A percentile compares a stretch with the other conserved stretches of the same genome.
These are phyloP conservation scores for Orbilia ellipsospora DNA, from an alignment of 2,329 filamentous ascomycete species.

Conservation along the genomic window DNA sequence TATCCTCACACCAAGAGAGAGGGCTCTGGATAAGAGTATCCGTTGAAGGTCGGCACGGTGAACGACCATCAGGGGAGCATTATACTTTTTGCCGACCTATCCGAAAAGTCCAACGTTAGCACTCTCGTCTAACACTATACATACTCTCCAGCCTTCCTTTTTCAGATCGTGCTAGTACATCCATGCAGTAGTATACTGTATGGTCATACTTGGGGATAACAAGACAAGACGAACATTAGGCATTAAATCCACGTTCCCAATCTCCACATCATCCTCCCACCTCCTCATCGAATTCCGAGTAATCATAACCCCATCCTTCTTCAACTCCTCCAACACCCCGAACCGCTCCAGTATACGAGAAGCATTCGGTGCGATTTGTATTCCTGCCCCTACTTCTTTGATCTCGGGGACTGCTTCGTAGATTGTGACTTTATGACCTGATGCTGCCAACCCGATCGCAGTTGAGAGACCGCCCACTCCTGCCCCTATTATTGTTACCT, in stretches of 20 bases:
- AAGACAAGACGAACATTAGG: constrained; percentile 59
- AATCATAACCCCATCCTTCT: constrained; percentile 47
- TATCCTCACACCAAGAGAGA: constrained; percentile 62
- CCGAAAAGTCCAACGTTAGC: constrained; percentile 23
- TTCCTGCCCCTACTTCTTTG: constrained; percentile 66
- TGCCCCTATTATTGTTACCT: constrained; percentile 28
- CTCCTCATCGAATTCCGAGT: constrained; percentile 28
- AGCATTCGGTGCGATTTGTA: constrained; percentile 68
- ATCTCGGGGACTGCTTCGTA: constrained; percentile 32
- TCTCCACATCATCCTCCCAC: constrained; percentile 46
- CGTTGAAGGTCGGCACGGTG: constrained; percentile 67
- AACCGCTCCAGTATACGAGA: constrained; percentile 67
- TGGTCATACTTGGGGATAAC: constrained; percentile 5
- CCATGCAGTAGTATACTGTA: background rate
- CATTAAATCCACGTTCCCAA: constrained; percentile 41
- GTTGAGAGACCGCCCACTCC: constrained; percentile 34
- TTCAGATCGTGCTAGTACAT: constrained; percentile 60
- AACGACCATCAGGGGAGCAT: constrained; percentile 65
- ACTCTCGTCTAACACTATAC: background rate
- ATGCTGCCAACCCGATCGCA: constrained; percentile 24
- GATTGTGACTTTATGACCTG: constrained; percentile 29
- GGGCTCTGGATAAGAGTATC: constrained; percentile 63
- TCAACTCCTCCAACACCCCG: constrained; percentile 65
- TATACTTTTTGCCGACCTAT: constrained; percentile 58
- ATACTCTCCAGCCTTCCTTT: constrained; percentile 58